Conservation (phyloP, 805 yeast genomes). For the Candida insectalens region DNA sequence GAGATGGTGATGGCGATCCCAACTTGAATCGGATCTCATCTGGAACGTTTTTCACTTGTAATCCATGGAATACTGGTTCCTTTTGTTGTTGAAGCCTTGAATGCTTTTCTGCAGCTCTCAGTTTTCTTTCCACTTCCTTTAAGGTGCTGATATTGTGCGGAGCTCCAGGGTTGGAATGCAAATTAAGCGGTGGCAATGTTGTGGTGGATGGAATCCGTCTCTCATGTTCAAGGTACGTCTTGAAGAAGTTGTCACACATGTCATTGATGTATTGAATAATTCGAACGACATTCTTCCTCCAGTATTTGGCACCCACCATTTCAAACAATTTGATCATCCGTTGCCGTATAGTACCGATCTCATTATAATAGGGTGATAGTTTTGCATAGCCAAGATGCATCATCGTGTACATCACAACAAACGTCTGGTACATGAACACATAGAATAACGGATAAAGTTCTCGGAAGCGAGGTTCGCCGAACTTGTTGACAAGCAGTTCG, state of each 20-base stretch:
- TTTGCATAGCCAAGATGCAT: constrained; percentile 32
- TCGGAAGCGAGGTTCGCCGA: constrained; percentile 23
- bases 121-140: not conserved
- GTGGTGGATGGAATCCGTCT: not conserved
- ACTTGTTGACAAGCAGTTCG: constrained; percentile 23
- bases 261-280: constrained; percentile 23
- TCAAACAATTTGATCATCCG: constrained; percentile 23
- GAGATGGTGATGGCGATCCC: no score
- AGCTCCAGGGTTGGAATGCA: not conserved
- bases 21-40: not conserved
- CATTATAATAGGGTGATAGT: constrained; percentile 16
- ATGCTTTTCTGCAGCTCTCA: not conserved
- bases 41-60: constrained; percentile 14
- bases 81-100: constrained; percentile 1
- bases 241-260: constrained; percentile 22
- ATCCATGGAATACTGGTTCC: constrained; percentile 2
- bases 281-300: constrained; percentile 23
- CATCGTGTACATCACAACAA: constrained; percentile 39
- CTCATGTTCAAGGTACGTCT: constrained; percentile 10
- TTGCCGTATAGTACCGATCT: constrained; percentile 16
- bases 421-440: constrained; percentile 40
- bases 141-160: not conserved
- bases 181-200: not conserved
- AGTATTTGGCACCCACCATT: constrained; percentile 14
- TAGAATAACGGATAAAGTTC: constrained; percentile 36